Conservation (phyloP, 805 yeast genomes). For the Saturnispora halmiae region DNA sequence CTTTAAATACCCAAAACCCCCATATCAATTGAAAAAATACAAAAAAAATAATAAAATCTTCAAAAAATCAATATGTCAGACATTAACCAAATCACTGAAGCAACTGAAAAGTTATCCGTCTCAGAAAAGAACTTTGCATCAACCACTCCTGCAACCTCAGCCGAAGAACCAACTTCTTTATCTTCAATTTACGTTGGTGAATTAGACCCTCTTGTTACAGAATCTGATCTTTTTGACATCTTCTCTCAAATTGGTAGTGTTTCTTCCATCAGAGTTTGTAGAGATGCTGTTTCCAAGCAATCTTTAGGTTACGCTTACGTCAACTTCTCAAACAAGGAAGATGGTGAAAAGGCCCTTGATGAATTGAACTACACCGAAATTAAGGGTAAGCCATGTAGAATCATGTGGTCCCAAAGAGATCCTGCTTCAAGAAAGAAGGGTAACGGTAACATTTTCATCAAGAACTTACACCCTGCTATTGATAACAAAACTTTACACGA, state of each 20-base stretch:
- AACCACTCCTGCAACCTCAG: slow-evolving; percentile 25
- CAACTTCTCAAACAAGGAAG: slow-evolving; percentile 81
- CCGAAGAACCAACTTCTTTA: slow-evolving; percentile 33
- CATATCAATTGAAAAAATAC: slow-evolving; percentile 5
- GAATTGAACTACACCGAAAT: slow-evolving; percentile 89
- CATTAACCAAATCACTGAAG: slow-evolving; percentile 28
- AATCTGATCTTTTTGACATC: slow-evolving; percentile 88
- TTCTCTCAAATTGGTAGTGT: slow-evolving; percentile 94
- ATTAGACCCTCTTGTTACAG: slow-evolving; percentile 84
- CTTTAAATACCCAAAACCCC: slow-evolving; percentile 9
- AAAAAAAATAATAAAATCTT: slow-evolving; percentile 27
- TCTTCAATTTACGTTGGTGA: slow-evolving; percentile 97
- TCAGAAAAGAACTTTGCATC: slow-evolving; percentile 23
- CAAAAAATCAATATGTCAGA: slow-evolving; percentile 22
- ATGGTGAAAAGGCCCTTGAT: slow-evolving; percentile 90
- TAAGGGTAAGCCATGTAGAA: slow-evolving; percentile 95
- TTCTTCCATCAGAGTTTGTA: slow-evolving; percentile 94
- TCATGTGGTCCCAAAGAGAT: slow-evolving; percentile 99
- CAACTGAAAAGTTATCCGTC: slow-evolving; percentile 29
- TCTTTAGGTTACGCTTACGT: slow-evolving; percentile 98
- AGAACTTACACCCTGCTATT: slow-evolving; percentile 95
- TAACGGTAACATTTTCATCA: slow-evolving; percentile 93
- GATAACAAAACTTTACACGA: slow-evolving; percentile 98
- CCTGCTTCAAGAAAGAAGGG: slow-evolving; percentile 92
- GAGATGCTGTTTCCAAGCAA: slow-evolving; percentile 94